Percentiles rank a stretch among this genome's conserved stretches.
Conservation (phyloP, 2,329 filamentous ascomycete species). For the Pestalotiopsis fici region DNA sequence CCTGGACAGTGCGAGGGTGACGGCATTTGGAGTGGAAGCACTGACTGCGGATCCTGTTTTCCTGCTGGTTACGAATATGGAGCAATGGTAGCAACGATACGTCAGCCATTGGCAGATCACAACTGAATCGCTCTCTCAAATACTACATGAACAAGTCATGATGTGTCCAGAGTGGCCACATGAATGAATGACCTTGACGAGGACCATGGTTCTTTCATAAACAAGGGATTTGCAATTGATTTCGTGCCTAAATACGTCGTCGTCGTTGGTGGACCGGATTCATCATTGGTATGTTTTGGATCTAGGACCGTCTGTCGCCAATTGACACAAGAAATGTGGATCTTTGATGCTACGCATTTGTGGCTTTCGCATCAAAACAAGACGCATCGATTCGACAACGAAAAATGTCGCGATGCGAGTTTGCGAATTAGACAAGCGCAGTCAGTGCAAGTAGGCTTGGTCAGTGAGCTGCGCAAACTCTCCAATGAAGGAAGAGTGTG, state of each 20-base stretch:
- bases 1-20: background rate
- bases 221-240: background rate
- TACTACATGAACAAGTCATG: background rate
- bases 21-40: background rate
- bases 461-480: background rate
- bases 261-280: background rate
- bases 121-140: background rate
- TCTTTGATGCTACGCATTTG: background rate
- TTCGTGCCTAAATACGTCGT: background rate
- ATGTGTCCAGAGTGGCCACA: background rate
- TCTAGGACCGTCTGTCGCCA: background rate
- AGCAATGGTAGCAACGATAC: background rate
- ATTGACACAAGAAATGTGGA: conserved; percentile 5
- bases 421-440: too few species aligned
- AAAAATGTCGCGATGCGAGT: background rate
- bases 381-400: background rate
- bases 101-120: background rate
- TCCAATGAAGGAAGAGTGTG: background rate
- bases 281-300: background rate
- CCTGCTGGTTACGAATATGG: background rate
- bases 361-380: background rate
- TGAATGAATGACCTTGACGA: background rate
- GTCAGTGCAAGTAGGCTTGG: too few species aligned
- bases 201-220: background rate
- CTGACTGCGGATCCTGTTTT: background rate